These are phyloP conservation scores for Ogataea saltuana DNA, from an alignment of 805 yeast genomes.

Conservation along the genomic window DNA sequence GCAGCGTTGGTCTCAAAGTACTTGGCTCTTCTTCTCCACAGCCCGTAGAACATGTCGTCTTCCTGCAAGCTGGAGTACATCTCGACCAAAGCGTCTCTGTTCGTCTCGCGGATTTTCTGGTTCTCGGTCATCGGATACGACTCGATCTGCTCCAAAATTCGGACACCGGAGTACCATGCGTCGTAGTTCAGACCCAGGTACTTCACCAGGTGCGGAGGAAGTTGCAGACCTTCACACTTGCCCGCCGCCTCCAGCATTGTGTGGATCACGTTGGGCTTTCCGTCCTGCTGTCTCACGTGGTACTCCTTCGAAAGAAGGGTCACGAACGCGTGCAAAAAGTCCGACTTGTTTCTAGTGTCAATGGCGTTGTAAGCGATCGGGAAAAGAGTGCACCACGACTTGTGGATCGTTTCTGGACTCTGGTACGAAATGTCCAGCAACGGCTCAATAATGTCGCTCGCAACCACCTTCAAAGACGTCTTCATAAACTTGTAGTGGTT, in stretches of 20 bases:
- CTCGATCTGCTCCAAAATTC: constrained; percentile 75
- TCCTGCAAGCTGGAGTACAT: constrained; percentile 86
- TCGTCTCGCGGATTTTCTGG: constrained; percentile 75
- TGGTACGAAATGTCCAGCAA: constrained; percentile 79
- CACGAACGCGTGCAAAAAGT: constrained; percentile 79
- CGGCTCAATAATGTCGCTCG: constrained; percentile 67
- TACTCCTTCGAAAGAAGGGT: constrained; percentile 84
- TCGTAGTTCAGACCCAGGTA: constrained; percentile 84
- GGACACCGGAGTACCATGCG: constrained; percentile 88
- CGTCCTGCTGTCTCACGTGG: constrained; percentile 86
- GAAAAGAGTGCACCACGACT: constrained; percentile 81
- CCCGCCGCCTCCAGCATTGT: constrained; percentile 84
- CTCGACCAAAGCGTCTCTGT: constrained; percentile 88
- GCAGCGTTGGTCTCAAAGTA: constrained; percentile 93
- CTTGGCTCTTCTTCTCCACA: constrained; percentile 96
- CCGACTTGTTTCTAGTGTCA: constrained; percentile 77
- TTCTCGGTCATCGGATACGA: constrained; percentile 50
- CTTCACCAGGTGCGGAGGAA: constrained; percentile 93
- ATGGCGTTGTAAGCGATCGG: constrained; percentile 77
- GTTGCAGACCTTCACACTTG: constrained; percentile 64
- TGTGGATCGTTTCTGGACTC: constrained; percentile 74
- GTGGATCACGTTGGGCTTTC: constrained; percentile 83
- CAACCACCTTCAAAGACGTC: constrained; percentile 38
- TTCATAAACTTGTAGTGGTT: constrained; percentile 29
- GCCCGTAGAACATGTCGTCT: constrained; percentile 95